These are phyloP conservation scores for Coniochaeta sp. DNA, from an alignment of 2,329 filamentous ascomycete genomes.

Conservation along the genomic window DNA sequence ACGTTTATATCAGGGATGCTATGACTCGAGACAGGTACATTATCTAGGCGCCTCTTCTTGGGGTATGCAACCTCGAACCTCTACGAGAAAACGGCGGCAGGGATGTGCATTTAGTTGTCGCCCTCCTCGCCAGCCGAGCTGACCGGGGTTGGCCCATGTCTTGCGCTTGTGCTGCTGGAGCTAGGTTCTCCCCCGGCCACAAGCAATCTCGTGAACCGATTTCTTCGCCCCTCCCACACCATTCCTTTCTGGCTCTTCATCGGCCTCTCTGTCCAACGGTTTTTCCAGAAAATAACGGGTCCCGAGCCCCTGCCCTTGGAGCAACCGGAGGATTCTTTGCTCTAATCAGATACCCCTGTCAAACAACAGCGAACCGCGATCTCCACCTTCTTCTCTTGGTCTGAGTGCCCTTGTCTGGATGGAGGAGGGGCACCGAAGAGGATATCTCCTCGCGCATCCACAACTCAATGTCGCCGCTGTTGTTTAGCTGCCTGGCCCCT, in stretches of 20 bases:
- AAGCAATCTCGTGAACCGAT: conserved; percentile 39
- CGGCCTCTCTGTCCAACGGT: conserved; percentile 36
- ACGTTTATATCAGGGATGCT: neutral
- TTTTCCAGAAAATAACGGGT: conserved; percentile 38
- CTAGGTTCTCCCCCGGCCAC: conserved; percentile 8
- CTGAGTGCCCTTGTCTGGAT: conserved; percentile 15
- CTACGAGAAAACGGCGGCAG: neutral
- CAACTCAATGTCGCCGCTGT: neutral
- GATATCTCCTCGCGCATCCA: neutral
- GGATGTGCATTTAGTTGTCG: neutral
- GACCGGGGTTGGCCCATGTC: conserved; percentile 18
- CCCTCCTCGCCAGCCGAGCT: conserved; percentile 27
- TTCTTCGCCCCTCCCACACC: conserved; percentile 26
- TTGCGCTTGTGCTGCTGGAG: neutral
- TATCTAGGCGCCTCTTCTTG: neutral
- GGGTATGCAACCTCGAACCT: neutral
- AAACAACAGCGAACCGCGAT: conserved; percentile 22
- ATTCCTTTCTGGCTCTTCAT: conserved; percentile 29
- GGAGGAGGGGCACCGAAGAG: conserved; percentile 1
- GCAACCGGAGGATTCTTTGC: conserved; percentile 34
- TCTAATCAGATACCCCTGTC: conserved; percentile 33
- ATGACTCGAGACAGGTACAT: neutral
- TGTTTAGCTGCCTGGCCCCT: neutral
- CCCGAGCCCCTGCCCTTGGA: conserved; percentile 24
- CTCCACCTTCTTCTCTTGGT: conserved; percentile 6